Evolutionary conservation across 2,329 filamentous ascomycete species (phyloP), one percentile per base, ranked within the genome.

Genomic region (Fusarium scirpi): DNA sequence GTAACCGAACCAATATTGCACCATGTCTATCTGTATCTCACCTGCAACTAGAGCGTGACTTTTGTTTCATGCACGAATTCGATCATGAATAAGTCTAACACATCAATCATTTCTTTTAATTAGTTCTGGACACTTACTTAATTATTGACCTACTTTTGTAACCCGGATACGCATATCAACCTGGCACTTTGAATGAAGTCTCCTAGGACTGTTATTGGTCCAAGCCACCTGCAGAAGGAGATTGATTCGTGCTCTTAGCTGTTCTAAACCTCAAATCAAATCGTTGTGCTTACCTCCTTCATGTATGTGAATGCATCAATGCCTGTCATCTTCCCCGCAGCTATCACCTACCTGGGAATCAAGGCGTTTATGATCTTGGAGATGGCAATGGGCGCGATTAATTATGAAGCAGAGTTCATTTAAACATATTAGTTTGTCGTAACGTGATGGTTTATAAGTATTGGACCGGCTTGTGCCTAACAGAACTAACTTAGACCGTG

Each of bases 241-340:
- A 70, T 63, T 70, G 67, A 63, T 57, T 41, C 34, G 63, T 48
- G 47, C 25, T 45, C 20, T n/a, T 16, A 67, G 61, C 41, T 48
- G 52, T 24, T 47, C 22, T 18, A 13, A 67, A 66, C 41, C 45
- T 57, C 62, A 58, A 67, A 63, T 67, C 53, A 54, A 44, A 56
- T 59, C 48, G 54, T 24, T 18, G 22, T 32, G 38, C 62, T 51
- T 30, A 47, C 62, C 58, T 70, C 52, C 62, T 67, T 40, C 41
- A 58, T 49, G 53, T 46, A 38, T 22, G 24, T 41, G 27, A 46
- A 15, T 29, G 43, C 18, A 30, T 43, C 46, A 15, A 67, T 67
- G 55, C 60, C 46, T 47, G 64, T 49, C 59, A 59, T 60, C 30
- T 68, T 67, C 67, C 67, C 67, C 63, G 63, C 67, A 70, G 54